Evolutionary conservation across 805 yeast genomes (phyloP).

Genomic region (Lachancea dasiensis): DNA sequence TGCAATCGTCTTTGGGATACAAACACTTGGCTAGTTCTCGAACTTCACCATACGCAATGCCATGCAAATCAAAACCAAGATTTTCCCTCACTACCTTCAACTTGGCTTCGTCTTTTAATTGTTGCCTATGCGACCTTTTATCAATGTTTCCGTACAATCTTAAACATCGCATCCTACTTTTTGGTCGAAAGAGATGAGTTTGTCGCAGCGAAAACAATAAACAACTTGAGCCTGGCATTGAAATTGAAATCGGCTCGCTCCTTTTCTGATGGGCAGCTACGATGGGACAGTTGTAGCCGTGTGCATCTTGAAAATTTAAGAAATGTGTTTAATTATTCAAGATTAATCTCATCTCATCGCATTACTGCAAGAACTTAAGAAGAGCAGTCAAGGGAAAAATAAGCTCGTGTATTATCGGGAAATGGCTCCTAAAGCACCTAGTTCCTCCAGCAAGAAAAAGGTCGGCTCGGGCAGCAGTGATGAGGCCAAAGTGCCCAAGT

Average conservation of each 20-base stretch:
- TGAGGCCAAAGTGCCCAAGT: slow-evolving; percentile 20
- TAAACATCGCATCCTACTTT: too few relatives aligned
- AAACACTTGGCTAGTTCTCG: slow-evolving; percentile 16
- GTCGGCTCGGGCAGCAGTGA: slow-evolving; percentile 15
- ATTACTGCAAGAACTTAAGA: neutral
- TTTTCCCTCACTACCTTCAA: slow-evolving; percentile 1
- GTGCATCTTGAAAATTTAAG: too few relatives aligned
- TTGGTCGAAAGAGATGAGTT: too few relatives aligned
- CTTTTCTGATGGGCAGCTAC: too few relatives aligned
- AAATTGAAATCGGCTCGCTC: too few relatives aligned
- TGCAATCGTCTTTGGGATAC: slow-evolving; percentile 14
- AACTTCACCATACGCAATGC: slow-evolving; percentile 9
- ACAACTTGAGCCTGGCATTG: neutral
- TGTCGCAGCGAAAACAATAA: neutral
- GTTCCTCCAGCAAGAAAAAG: slow-evolving; percentile 27
- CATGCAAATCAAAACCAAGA: slow-evolving; percentile 12
- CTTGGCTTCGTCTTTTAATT: slow-evolving; percentile 6
- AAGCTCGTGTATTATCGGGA: neutral
- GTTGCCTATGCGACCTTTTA: too few relatives aligned
- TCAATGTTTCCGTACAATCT: neutral
- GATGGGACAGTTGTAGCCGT: too few relatives aligned
- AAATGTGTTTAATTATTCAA: neutral
- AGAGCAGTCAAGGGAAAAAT: neutral
- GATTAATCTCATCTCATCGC: slow-evolving; percentile 2
- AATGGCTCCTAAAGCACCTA: slow-evolving; percentile 29